phyloP scores from a whole-genome alignment of 169 alveolate species.

The Nephromyces sp. region DNA sequence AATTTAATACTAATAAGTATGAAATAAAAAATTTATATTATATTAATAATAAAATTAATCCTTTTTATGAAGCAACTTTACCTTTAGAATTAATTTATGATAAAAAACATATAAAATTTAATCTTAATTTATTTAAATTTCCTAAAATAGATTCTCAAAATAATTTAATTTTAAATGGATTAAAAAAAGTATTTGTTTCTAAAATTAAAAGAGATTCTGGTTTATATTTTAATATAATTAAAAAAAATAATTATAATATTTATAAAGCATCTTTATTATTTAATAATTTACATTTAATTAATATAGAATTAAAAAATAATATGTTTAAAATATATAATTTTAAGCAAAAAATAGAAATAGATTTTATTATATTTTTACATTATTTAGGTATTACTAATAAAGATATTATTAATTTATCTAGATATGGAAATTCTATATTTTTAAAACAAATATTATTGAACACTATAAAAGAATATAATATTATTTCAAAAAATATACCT shows the following conservation, averaged over 20 bases:
- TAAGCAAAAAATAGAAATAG: neutral
- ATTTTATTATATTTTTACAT: constrained; percentile 10
- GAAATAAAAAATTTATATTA: constrained; percentile 1
- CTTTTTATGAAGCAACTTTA: neutral
- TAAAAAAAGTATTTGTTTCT: constrained; percentile 4
- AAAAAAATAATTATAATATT: neutral
- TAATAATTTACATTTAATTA: constrained; percentile 1
- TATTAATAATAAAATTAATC: neutral
- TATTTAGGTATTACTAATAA: constrained; percentile 13
- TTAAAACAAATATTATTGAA: constrained; percentile 2
- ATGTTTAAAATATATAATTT: neutral
- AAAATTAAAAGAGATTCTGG: neutral
- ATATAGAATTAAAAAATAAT: neutral
- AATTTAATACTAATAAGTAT: constrained; percentile 1
- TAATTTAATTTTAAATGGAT: constrained; percentile 1
- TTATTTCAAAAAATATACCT: neutral
- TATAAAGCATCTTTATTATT: neutral
- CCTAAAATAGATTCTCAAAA: neutral
- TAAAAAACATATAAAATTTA: neutral
- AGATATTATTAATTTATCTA: constrained; percentile 5
- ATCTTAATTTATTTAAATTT: neutral
- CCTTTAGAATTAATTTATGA: neutral
- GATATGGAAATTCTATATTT: neutral
- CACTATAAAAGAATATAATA: neutral
- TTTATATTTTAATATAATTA: neutral